These are phyloP conservation scores for Arachis monticola DNA, from an alignment of 331 rosid species.

Conservation along the genomic window DNA sequence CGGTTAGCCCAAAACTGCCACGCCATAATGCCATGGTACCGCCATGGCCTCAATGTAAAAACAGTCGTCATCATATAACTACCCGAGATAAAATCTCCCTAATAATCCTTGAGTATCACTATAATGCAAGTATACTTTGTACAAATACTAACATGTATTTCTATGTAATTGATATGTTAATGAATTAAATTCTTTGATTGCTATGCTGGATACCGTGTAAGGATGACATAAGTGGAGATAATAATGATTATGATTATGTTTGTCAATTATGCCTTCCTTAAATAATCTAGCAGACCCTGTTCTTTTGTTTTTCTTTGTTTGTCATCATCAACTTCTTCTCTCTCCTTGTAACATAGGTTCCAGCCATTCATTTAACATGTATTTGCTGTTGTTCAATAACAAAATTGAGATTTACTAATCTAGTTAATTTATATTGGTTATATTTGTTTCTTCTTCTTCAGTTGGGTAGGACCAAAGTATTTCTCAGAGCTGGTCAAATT, in stretches of 20 bases:
- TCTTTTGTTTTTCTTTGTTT: neutral
- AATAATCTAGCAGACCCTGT: neutral
- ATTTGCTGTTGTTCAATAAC: slow-evolving; percentile 27
- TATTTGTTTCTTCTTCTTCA: slow-evolving; percentile 44
- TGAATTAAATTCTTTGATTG: no score
- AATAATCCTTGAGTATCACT: neutral
- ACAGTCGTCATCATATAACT: neutral
- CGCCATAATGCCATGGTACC: no score
- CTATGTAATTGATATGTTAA: no score
- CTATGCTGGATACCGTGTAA: no score
- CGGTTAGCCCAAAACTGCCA: no score
- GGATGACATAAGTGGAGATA: neutral
- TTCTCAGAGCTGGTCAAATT: slow-evolving; percentile 98
- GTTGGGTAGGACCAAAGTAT: slow-evolving; percentile 94
- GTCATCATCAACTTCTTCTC: neutral
- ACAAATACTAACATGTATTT: no score
- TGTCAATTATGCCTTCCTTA: neutral
- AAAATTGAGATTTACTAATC: slow-evolving; percentile 16
- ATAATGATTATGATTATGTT: neutral
- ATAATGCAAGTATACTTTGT: no score
- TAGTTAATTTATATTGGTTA: slow-evolving; percentile 18
- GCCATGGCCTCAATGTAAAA: no score
- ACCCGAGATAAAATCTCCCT: neutral
- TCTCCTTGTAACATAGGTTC: neutral
- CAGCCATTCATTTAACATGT: neutral